Evolutionary conservation across 345 rosid species (phyloP), one percentile per base, ranked within the genome.

Genomic region (Corymbia maculata): DNA sequence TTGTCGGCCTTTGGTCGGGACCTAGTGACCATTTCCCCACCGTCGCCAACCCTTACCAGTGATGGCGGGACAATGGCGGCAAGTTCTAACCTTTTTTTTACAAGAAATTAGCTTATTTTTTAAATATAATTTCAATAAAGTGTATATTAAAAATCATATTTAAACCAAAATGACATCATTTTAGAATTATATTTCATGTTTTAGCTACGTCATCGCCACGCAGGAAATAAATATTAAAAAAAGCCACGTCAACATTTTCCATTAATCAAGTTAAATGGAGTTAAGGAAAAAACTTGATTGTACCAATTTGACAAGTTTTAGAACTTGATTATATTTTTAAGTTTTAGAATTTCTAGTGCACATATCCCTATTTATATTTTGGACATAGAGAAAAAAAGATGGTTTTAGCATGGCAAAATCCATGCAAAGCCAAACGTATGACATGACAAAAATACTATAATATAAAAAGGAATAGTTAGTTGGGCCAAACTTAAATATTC

Each of bases 21-120:
- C 42, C 42, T 36, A 36, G 42, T 36, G 42, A 36, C 42, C 42
- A 36, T 36, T 36, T 36, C 42, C 42, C 42, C 42, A 36, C 42
- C 42, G 42, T 36, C 42, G 42, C 42, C 42, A 36, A 36, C 42
- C 42, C 42, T 36, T 36, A 2, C 42, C 4, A 36, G 42, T 36
- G 42, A 36, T 36, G 42, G 42, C 4, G 42, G 42, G 42, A 4
- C 42, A 4, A 36, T 21, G 0, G 5, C 22, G 0, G 61, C 61
- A 0, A 0, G 13, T 55, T 55, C 28, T 55, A 55, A 55, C 28
- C 2, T 8, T 0, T 8, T 55, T 0, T 9, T 55, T 21, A 22
- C 21, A 55, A 55, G 24, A 24, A 22, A 55, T 21, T 8, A 55
- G 6, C 13, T 55, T 55, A 55, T 22, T 55, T 55, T 55, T 55